phyloP scores from a whole-genome alignment of 805 yeast species.

The Saturnispora hagleri region DNA sequence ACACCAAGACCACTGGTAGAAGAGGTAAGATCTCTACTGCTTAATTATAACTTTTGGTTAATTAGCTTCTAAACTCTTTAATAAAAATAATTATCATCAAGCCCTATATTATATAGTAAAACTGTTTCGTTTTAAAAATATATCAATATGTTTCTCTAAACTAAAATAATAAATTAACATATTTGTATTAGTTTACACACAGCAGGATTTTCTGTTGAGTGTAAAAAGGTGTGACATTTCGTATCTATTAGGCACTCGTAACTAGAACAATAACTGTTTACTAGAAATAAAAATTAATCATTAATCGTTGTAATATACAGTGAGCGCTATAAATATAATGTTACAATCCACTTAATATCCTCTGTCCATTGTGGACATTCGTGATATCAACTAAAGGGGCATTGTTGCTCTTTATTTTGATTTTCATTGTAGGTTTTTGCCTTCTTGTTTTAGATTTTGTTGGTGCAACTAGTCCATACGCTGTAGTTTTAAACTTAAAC shows the following conservation, averaged over 20 bases:
- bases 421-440: conserved; percentile 26
- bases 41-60: conserved; percentile 13
- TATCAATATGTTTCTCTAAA: neutral
- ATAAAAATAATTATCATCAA: neutral
- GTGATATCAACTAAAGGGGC: conserved; percentile 4
- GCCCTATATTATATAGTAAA: neutral
- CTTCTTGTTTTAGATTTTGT: conserved; percentile 18
- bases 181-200: neutral
- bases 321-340: neutral
- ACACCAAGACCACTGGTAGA: conserved; percentile 99
- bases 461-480: conserved; percentile 25
- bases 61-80: neutral
- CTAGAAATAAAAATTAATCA: neutral
- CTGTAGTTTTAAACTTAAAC: conserved; percentile 30
- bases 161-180: neutral
- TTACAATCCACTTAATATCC: conserved; percentile 2
- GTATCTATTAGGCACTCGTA: too few species aligned
- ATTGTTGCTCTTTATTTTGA: conserved; percentile 10
- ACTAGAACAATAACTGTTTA: neutral
- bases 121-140: neutral
- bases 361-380: conserved; percentile 3
- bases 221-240: too few species aligned
- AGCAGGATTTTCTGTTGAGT: too few species aligned
- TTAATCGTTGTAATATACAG: neutral
- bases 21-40: conserved; percentile 53